Base-by-base conservation (phyloP, 495 filamentous ascomycete genomes). In the Neurospora tetrasperma region DNA sequence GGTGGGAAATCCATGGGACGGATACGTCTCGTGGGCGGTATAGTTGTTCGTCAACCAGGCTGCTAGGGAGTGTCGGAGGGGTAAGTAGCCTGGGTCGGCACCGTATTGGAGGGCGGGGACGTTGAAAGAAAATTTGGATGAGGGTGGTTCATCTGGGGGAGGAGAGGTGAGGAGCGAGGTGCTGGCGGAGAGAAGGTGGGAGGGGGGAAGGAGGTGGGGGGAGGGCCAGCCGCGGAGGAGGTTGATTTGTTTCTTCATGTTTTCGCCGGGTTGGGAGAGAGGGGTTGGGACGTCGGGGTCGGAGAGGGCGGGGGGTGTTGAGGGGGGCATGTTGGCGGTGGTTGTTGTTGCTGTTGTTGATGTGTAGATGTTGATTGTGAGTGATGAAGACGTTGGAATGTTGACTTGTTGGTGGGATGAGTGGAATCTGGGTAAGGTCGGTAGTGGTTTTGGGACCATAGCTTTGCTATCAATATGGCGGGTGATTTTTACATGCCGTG, bases 141-240 rank as follows among this genome's bases (percentile, higher is more conserved):
- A 31, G 27, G 27, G 6, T 7, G 7, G 4, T 23, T 54, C 4
- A 4, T 54, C 46, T 1, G 54, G 23, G 5, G 5, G 23, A 16
- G 54, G 27, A 7, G 54, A 38, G 48, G 48, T 59, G 68, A 97
- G 85, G 18, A 88, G 87, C 16, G 76, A 76, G 27, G 82, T 76
- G 73, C 90, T 81, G 42, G 91, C 90, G 11, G 79, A 74, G 42
- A 83, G 79, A 46, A 97, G 83, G 12, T 87, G 81, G 4, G 80
- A 73, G 0, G 84, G 83, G 31, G 94, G 92, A n/a, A 97, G 85
- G 20, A 97, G 88, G 41, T 83, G 78, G 9, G 91, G 86, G 72
- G 89, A 86, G 5, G 93, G 93, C 89, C 90, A 93, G 71, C 93
- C 92, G 43, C 86, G 84, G 73, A 90, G 83, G 31, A 93, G 86